phyloP scores from a whole-genome alignment of 768 basidiomycete genomes.

The Strobilomyces dryophilus region DNA sequence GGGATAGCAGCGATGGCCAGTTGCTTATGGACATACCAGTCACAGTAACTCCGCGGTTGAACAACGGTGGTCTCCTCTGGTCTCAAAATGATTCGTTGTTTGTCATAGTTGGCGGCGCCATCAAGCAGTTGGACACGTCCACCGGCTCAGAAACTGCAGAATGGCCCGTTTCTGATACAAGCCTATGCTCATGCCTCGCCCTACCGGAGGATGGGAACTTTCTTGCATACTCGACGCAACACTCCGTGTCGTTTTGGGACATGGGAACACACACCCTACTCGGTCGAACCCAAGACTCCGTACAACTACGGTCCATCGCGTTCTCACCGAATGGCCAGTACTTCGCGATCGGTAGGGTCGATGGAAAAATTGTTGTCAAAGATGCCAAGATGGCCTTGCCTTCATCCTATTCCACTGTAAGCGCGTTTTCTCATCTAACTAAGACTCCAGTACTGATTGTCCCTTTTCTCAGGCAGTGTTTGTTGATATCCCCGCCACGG shows the following conservation, averaged over 20 bases:
- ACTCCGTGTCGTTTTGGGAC: background rate
- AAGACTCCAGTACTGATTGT: background rate
- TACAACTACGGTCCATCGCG: background rate
- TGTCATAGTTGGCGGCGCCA: too few species aligned
- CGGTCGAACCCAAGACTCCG: background rate
- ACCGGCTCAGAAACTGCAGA: background rate
- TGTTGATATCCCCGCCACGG: background rate
- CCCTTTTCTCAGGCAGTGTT: background rate
- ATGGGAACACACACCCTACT: too few species aligned
- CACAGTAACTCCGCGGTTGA: background rate
- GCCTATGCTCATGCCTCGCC: background rate
- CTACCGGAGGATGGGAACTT: background rate
- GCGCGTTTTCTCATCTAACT: background rate
- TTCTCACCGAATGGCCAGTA: background rate
- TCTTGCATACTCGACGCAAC: background rate
- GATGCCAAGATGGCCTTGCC: background rate
- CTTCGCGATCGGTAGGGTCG: background rate
- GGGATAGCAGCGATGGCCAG: background rate
- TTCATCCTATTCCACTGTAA: background rate
- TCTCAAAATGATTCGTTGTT: too few species aligned
- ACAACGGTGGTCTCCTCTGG: too few species aligned
- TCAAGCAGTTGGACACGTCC: background rate
- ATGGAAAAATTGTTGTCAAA: background rate
- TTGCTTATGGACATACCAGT: background rate
- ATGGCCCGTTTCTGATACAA: background rate